These are phyloP conservation scores for Globisporangium cederbergense DNA, from an alignment of 352 stramenopile species.

Conservation along the genomic window DNA sequence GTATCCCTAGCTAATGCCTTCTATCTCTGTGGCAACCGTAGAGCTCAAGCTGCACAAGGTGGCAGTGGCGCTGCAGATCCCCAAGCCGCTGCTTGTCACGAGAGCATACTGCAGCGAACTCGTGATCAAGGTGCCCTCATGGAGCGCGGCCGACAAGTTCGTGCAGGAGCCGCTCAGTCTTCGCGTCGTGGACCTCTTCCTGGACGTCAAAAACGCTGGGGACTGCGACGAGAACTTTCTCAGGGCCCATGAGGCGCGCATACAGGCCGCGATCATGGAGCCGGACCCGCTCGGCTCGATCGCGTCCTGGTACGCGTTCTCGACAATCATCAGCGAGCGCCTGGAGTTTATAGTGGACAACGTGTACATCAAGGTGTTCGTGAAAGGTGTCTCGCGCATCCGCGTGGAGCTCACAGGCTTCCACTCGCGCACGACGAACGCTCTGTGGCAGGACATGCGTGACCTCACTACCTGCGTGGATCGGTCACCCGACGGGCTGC, in stretches of 20 bases:
- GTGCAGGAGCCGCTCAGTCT: conserved; percentile 49
- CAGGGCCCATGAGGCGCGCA: conserved; percentile 26
- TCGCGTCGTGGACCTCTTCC: conserved; percentile 40
- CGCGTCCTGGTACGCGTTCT: conserved; percentile 55
- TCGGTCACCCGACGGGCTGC: conserved; percentile 49
- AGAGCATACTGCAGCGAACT: conserved; percentile 49
- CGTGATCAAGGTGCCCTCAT: conserved; percentile 56
- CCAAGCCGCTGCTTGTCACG: conserved; percentile 47
- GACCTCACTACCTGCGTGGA: conserved; percentile 54
- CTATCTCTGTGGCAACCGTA: conserved; percentile 13
- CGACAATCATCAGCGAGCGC: conserved; percentile 46
- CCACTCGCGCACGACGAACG: conserved; percentile 56
- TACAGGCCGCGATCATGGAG: conserved; percentile 37
- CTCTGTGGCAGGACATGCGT: conserved; percentile 63
- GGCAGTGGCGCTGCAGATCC: conserved; percentile 37
- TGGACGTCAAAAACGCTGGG: conserved; percentile 42
- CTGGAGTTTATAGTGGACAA: conserved; percentile 50
- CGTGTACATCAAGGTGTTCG: conserved; percentile 50
- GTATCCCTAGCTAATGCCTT: not conserved
- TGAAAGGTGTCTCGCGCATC: conserved; percentile 28
- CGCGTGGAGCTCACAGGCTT: conserved; percentile 38
- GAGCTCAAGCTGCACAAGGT: conserved; percentile 69
- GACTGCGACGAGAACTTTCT: conserved; percentile 51
- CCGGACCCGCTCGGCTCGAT: conserved; percentile 59
- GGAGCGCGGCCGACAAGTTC: conserved; percentile 46